phyloP scores from a whole-genome alignment of 495 filamentous ascomycete species.

The Paragyromitra xinjiangensis region DNA sequence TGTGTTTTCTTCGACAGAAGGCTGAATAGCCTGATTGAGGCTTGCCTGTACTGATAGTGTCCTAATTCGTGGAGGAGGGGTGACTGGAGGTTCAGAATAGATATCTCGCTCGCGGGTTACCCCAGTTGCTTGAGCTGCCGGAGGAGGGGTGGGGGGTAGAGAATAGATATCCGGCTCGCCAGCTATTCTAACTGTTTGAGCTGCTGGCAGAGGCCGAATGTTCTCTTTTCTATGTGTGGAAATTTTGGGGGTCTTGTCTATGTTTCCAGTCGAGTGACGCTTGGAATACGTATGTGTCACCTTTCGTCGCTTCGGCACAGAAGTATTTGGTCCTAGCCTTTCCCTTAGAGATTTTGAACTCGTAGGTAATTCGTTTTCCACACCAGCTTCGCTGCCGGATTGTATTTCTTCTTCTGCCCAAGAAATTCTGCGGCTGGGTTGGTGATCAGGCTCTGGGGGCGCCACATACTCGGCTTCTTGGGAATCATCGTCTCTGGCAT shows the following conservation, averaged over 20 bases:
- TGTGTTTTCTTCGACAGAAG: neutral
- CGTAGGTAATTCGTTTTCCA: constrained; percentile 55
- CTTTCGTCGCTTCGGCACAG: constrained; percentile 59
- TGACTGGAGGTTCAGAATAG: constrained; percentile 43
- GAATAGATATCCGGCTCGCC: constrained; percentile 47
- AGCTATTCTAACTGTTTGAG: neutral
- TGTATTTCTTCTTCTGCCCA: constrained; percentile 32
- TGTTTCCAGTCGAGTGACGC: constrained; percentile 13
- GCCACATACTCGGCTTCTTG: constrained; percentile 62
- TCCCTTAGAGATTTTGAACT: constrained; percentile 46
- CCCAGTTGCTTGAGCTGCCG: neutral
- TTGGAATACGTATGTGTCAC: constrained; percentile 53
- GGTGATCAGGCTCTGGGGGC: constrained; percentile 39
- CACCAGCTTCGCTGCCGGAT: constrained; percentile 14
- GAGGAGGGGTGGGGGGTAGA: constrained; percentile 28
- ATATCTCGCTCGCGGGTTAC: constrained; percentile 28
- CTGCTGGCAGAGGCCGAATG: neutral
- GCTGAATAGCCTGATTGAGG: neutral
- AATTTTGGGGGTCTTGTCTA: neutral
- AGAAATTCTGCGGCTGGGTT: constrained; percentile 50
- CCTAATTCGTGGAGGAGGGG: constrained; percentile 12
- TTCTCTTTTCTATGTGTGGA: constrained; percentile 11
- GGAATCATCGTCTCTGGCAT: constrained; percentile 46
- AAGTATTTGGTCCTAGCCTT: constrained; percentile 10
- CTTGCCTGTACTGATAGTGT: constrained; percentile 18